Percentiles rank a stretch among this genome's conserved stretches.
Conservation (phyloP, 1,139 yeast species). For the Yamadazyma sp. region DNA sequence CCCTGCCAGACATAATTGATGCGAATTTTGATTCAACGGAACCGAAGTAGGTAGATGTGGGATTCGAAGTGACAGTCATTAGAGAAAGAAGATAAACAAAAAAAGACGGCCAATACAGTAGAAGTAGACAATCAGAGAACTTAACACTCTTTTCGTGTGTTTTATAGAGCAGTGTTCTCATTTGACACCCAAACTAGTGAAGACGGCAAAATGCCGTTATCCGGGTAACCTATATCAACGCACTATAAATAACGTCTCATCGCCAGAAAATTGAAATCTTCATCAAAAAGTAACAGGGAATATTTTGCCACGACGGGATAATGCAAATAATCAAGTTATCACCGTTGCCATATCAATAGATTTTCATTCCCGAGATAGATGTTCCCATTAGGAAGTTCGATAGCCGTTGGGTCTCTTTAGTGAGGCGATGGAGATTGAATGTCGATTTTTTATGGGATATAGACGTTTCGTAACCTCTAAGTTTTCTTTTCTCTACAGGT, state of each 20-base stretch:
- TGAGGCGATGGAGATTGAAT: conserved; percentile 58
- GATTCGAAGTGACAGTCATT: not conserved
- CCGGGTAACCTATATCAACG: not conserved
- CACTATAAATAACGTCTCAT: conserved; percentile 1
- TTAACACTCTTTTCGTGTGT: too few relatives aligned
- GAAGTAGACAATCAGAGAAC: too few relatives aligned
- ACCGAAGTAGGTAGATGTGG: not conserved
- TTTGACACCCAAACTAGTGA: too few relatives aligned
- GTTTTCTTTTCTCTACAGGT: not conserved
- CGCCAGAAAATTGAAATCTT: conserved; percentile 18
- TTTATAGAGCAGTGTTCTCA: too few relatives aligned
- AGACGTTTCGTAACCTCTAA: conserved; percentile 15
- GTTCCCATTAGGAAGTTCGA: conserved; percentile 65
- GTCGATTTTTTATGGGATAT: conserved; percentile 58
- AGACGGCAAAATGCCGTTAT: too few relatives aligned
- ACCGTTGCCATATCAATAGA: conserved; percentile 59
- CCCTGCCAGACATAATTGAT: conserved; percentile 23
- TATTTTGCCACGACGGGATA: conserved; percentile 70
- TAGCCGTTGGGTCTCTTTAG: conserved; percentile 47
- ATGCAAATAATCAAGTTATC: conserved; percentile 60
- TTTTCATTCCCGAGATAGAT: conserved; percentile 48
- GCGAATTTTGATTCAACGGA: not conserved
- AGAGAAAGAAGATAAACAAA: not conserved
- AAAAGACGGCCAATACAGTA: too few relatives aligned
- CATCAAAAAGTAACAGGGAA: conserved; percentile 63